These are phyloP conservation scores for Metrosideros polymorpha DNA, from an alignment of 441 rosid genomes.

Conservation along the genomic window DNA sequence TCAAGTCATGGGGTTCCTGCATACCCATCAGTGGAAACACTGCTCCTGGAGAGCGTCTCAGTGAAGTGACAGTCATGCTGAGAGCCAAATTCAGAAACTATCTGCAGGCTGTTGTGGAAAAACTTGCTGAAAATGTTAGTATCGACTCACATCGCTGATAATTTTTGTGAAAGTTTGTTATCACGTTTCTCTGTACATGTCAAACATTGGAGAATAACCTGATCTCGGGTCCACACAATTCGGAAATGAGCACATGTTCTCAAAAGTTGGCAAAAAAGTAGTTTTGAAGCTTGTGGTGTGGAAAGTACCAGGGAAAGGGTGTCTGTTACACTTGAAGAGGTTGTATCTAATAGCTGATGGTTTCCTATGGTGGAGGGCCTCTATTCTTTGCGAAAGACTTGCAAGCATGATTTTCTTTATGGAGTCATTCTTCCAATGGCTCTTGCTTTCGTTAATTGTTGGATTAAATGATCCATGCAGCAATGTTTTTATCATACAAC, in stretches of 20 bases:
- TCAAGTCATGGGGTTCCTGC: constrained; percentile 64
- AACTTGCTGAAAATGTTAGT: constrained; percentile 92
- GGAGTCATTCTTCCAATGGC: neutral
- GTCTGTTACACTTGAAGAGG: neutral
- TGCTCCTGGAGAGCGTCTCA: constrained; percentile 84
- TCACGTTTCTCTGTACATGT: neutral
- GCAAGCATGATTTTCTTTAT: neutral
- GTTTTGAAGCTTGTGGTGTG: neutral
- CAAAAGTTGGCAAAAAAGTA: neutral
- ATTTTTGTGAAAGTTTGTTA: neutral
- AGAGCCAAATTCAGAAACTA: constrained; percentile 86
- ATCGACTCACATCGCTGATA: neutral
- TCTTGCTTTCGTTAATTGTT: neutral
- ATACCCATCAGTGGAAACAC: constrained; percentile 69
- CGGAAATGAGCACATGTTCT: neutral
- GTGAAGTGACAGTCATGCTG: constrained; percentile 93
- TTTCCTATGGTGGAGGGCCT: neutral
- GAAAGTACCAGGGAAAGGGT: neutral
- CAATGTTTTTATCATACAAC: neutral
- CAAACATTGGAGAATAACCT: neutral
- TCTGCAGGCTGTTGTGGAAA: constrained; percentile 88
- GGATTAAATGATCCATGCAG: neutral
- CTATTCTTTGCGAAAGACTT: neutral
- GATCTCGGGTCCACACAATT: neutral
- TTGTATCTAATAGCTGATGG: neutral